Evolutionary conservation across 75 land plant genomes (phyloP), one percentile per base, ranked within the genome.

Genomic region (Isoetes taiwanensis): DNA sequence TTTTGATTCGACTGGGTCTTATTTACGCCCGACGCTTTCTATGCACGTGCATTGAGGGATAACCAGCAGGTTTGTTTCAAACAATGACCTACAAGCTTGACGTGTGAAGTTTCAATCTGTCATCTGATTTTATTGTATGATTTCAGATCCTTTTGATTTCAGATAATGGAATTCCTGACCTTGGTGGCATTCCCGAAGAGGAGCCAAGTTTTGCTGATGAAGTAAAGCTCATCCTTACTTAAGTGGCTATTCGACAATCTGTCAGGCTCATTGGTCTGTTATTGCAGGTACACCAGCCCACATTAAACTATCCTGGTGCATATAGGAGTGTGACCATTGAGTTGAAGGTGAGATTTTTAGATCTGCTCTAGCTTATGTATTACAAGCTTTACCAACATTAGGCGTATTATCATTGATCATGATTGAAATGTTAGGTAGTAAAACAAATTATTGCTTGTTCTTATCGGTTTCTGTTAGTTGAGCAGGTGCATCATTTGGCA

Each of bases 121-220:
- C 9, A 48, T 17, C 9, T 17, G 17, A 17, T 48, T 6, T 11
- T 48, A 11, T 11, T 48, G 34, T 53, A 12, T 28, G 10, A 41
- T 20, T 35, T 21, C 69, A 93, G 98, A 72, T 93, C 27, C 77
- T 93, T 41, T 93, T 95, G 98, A 74, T 93, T 56, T 93, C 98
- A 34, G 83, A 88, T 66, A 83, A 88, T 76, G 98, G 98, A 30
- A 57, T 79, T 66, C 98, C 98, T 50, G 98, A 93, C 54, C 64
- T 93, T 61, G 98, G 98, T 55, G 90, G 96, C 52, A 63, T 73
- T 58, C 67, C 56, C 63, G 87, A 80, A 66, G 97, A 88, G 34
- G 85, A 77, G 69, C 58, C 81, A 8, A 83, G 96, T 72, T 87
- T 88, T 74, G 66, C 74, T 46, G 98, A 93, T 68, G 98, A 87